Evolutionary conservation across 805 yeast species (phyloP).

Genomic region (Nakazawaea wyomingensis): DNA sequence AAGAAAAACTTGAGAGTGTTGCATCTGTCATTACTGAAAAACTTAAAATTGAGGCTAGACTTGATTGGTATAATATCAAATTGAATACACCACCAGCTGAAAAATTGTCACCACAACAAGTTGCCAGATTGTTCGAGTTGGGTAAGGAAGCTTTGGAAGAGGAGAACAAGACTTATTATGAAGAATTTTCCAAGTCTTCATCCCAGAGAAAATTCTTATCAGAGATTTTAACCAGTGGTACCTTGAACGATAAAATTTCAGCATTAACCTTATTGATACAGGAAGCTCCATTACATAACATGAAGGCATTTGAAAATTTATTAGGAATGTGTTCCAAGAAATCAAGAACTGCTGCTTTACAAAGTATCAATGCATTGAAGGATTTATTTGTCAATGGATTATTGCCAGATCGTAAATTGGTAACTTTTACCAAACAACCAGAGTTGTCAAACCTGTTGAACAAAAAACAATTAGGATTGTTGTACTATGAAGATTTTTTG

Average conservation of each 20-base stretch:
- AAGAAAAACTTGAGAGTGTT: conserved; percentile 27
- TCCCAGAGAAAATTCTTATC: conserved; percentile 85
- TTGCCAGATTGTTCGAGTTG: conserved; percentile 55
- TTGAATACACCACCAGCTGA: conserved; percentile 29
- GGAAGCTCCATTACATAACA: conserved; percentile 90
- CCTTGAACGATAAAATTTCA: conserved; percentile 89
- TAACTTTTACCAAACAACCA: conserved; percentile 74
- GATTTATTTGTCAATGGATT: conserved; percentile 84
- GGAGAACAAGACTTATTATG: conserved; percentile 68
- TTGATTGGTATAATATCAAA: conserved; percentile 74
- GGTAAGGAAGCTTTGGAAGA: conserved; percentile 61
- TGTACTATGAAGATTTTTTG: conserved; percentile 85
- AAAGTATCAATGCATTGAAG: conserved; percentile 81
- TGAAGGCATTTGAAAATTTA: conserved; percentile 76
- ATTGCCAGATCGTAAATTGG: conserved; percentile 79
- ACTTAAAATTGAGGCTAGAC: conserved; percentile 52
- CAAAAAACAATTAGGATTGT: conserved; percentile 58
- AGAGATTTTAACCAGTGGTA: conserved; percentile 87
- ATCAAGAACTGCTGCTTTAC: conserved; percentile 88
- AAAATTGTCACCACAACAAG: conserved; percentile 45
- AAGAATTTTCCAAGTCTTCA: conserved; percentile 67
- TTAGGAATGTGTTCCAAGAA: conserved; percentile 81
- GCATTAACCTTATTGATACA: conserved; percentile 90
- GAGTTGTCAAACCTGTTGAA: conserved; percentile 39
- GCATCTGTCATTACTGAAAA: conserved; percentile 52